Evolutionary conservation across 345 rosid genomes (phyloP).

Genomic region (Hypericum perforatum): DNA sequence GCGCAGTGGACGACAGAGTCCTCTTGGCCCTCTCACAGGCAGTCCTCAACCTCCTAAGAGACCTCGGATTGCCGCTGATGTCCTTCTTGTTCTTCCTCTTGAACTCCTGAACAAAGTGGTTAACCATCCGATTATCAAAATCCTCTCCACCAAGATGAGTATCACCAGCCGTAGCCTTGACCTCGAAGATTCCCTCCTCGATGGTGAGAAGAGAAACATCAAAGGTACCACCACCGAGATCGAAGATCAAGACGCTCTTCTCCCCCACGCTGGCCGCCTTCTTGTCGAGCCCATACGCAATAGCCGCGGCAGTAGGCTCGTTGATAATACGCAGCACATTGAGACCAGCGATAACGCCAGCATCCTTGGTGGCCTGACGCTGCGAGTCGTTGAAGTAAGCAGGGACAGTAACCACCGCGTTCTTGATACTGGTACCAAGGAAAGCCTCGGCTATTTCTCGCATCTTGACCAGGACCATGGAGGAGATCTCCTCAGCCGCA

Average conservation of each 20-base stretch:
- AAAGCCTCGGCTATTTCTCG: constrained; percentile 34
- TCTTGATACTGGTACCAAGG: constrained; percentile 20
- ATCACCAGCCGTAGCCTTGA: constrained; percentile 20
- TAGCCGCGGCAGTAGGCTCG: constrained; percentile 43
- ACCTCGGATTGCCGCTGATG: constrained; percentile 1
- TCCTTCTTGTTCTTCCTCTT: constrained; percentile 7
- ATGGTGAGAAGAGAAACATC: constrained; percentile 55
- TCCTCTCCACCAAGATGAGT: constrained; percentile 21
- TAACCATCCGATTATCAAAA: constrained; percentile 16
- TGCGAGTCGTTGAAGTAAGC: constrained; percentile 41
- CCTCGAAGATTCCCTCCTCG: constrained; percentile 23
- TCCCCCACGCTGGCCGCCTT: constrained; percentile 31
- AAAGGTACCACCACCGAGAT: constrained; percentile 56
- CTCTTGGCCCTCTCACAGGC: too few species aligned
- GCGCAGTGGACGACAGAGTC: too few species aligned
- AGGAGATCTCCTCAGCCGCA: constrained; percentile 34
- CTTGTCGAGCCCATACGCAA: constrained; percentile 40
- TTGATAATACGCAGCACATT: constrained; percentile 38
- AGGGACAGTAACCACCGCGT: constrained; percentile 35
- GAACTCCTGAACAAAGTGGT: constrained; percentile 5
- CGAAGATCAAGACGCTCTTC: constrained; percentile 55
- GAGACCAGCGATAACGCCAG: constrained; percentile 36
- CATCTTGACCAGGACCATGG: constrained; percentile 39
- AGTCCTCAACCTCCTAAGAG: not conserved
- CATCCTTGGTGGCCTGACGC: constrained; percentile 41